Conservation (phyloP, 495 filamentous ascomycete genomes). For the Aspergillus baeticus region DNA sequence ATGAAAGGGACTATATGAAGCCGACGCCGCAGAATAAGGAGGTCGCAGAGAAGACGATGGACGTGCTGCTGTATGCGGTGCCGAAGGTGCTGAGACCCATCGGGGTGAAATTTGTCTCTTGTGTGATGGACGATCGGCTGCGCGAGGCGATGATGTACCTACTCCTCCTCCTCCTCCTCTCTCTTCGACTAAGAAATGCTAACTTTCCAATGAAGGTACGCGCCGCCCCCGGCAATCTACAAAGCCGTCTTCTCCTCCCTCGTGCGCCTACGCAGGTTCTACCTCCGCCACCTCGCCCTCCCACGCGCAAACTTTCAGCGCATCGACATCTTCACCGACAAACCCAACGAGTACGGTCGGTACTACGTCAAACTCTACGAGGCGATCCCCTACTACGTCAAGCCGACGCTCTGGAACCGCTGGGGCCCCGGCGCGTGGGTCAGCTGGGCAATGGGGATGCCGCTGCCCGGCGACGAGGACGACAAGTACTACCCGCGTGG, state of each 20-base stretch:
- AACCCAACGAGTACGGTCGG: conserved; percentile 50
- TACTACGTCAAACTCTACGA: conserved; percentile 48
- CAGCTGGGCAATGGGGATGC: conserved; percentile 48
- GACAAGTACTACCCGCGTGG: conserved; percentile 58
- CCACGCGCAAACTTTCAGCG: conserved; percentile 52
- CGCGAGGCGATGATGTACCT: conserved; percentile 60
- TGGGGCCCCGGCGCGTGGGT: conserved; percentile 55
- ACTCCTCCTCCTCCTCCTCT: background rate
- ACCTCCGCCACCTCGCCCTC: conserved; percentile 52
- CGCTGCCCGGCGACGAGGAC: conserved; percentile 58
- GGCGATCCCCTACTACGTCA: conserved; percentile 55
- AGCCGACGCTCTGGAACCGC: conserved; percentile 56
- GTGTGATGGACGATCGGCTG: conserved; percentile 59
- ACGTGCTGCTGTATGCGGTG: conserved; percentile 55
- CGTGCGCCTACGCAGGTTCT: conserved; percentile 45
- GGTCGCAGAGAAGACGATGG: conserved; percentile 55
- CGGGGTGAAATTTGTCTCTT: conserved; percentile 46
- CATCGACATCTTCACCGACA: conserved; percentile 39
- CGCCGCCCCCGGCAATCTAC: conserved; percentile 37
- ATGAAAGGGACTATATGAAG: conserved; percentile 57
- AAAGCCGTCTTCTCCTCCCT: conserved; percentile 34
- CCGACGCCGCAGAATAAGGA: conserved; percentile 51
- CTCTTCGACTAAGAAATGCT: background rate
- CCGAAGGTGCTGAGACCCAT: conserved; percentile 48
- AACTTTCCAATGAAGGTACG: conserved; percentile 30